Base-by-base conservation (phyloP, 164 flowering plant species). In the Akebia trifoliata region DNA sequence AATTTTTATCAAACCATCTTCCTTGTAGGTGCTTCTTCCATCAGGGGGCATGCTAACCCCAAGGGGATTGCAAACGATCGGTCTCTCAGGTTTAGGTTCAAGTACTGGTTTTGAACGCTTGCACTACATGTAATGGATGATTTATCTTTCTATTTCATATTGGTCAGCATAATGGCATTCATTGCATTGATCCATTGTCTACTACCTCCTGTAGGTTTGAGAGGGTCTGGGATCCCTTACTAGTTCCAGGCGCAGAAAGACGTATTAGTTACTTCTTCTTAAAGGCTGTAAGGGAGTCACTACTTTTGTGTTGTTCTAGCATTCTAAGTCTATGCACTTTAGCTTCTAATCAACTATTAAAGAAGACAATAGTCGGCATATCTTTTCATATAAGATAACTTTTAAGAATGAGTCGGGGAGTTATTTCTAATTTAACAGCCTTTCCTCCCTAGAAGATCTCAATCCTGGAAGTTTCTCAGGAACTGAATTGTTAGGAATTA, bases 21-120 rank as follows among this genome's bases (percentile, higher is more conserved):
- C 37, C 62, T 6, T 46, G 1, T 40, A 94, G 99, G 96, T 90
- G 17, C 74, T 20, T 68, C 91, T 94, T 74, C 97, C 97, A 60
- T 94, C 97, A 46, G 97, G 97, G 20, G 87, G 96, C 50, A 64
- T 81, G 51, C 78, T 94, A 68, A 94, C 97, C 12, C 89, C 97
- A 15, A 74, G 72, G 63, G 93, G 88, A 46, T 65, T 94, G 65
- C 99, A 94, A 67, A 61, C 72, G 59, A 83, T 94, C 45, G 99
- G 99, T 59, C 79, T 94, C 48, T 60, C 85, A 34, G 87, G 79
- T 52, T 73, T 94, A 59, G 99, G 99, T 44, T 64, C 85, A 26
- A 79, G 95, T 67, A 50, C 84, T 60, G 97, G 99, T 65, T 94
- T 94, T 82, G 99, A 94, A 74, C 93, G 91, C 44, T 58, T 94